phyloP scores from a whole-genome alignment of 345 rosid genomes.

The Orychophragmus violaceus region DNA sequence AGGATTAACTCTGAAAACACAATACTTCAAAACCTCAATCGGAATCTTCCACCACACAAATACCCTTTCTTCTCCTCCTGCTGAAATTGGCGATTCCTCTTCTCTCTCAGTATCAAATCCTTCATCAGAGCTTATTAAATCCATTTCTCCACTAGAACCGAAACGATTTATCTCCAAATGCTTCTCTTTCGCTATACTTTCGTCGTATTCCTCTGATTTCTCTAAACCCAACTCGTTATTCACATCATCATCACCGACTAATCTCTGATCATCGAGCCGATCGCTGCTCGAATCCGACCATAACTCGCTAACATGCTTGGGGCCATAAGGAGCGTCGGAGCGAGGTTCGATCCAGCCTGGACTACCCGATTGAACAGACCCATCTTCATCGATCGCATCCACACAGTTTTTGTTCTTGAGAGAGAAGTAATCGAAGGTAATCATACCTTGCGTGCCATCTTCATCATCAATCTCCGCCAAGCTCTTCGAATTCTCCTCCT shows the following conservation, averaged over 20 bases:
- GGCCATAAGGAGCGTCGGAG: slow-evolving; percentile 40
- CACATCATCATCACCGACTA: too few relatives aligned
- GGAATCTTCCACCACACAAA: slow-evolving; percentile 90
- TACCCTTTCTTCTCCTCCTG: slow-evolving; percentile 29
- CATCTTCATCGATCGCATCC: slow-evolving; percentile 38
- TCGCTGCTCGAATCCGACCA: slow-evolving; percentile 95
- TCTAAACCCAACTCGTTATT: slow-evolving; percentile 35
- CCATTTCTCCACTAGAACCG: too few relatives aligned
- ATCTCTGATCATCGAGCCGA: slow-evolving; percentile 52
- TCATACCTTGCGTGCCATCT: slow-evolving; percentile 54
- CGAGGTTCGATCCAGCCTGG: slow-evolving; percentile 94
- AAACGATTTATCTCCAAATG: slow-evolving; percentile 35
- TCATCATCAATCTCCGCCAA: slow-evolving; percentile 45
- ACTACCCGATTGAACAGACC: slow-evolving; percentile 64
- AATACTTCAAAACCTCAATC: slow-evolving; percentile 64
- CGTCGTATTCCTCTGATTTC: slow-evolving; percentile 22
- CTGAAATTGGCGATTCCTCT: slow-evolving; percentile 15
- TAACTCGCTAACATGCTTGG: slow-evolving; percentile 47
- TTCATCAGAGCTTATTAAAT: slow-evolving; percentile 30
- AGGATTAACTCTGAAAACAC: slow-evolving; percentile 69
- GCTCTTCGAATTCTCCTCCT: slow-evolving; percentile 24
- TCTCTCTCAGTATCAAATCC: not conserved
- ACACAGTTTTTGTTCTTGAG: slow-evolving; percentile 33
- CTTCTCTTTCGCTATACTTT: slow-evolving; percentile 27
- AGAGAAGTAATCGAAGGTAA: slow-evolving; percentile 79